A percentile compares a stretch with the other conserved stretches of the same genome.
Conservation (phyloP, 352 stramenopile genomes). For the Pythium guiyangense region DNA sequence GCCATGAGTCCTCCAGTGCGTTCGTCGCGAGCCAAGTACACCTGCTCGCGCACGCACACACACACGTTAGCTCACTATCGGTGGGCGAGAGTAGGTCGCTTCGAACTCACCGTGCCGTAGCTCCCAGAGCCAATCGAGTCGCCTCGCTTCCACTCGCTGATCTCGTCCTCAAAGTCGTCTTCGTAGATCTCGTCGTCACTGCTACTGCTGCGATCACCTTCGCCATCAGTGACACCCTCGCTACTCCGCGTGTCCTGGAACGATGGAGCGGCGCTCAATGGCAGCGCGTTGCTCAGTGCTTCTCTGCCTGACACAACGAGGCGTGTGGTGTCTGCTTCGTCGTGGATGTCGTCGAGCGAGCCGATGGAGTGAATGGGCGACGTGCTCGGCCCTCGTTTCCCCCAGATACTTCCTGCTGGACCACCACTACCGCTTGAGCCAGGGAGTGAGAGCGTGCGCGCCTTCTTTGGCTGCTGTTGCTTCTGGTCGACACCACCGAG, state of each 20-base stretch:
- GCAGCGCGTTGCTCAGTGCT: background rate
- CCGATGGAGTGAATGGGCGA: constrained; percentile 1
- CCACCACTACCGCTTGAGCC: constrained; percentile 2
- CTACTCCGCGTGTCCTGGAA: background rate
- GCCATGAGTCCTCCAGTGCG: constrained; percentile 85
- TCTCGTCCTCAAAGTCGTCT: constrained; percentile 39
- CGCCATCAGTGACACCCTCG: background rate
- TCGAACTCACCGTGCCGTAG: constrained; percentile 45
- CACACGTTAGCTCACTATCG: background rate
- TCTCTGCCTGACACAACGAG: background rate
- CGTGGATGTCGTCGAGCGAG: constrained; percentile 9
- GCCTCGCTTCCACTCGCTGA: constrained; percentile 53
- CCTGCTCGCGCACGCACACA: constrained; percentile 20
- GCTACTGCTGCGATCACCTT: background rate
- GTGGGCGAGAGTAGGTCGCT: background rate
- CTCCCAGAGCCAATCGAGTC: constrained; percentile 55
- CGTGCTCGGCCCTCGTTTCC: constrained; percentile 1
- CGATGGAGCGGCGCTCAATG: background rate
- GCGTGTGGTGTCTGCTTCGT: background rate
- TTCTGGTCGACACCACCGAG: background rate
- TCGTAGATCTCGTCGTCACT: constrained; percentile 31
- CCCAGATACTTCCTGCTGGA: background rate
- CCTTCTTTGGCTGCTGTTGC: constrained; percentile 1
- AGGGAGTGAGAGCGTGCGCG: constrained; percentile 12
- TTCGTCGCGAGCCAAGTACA: constrained; percentile 91